A percentile compares a stretch with the other conserved stretches of the same genome.
Evolutionary conservation across 2,329 filamentous ascomycete genomes (phyloP).

Genomic region (Calonectria pseudoturangicola): DNA sequence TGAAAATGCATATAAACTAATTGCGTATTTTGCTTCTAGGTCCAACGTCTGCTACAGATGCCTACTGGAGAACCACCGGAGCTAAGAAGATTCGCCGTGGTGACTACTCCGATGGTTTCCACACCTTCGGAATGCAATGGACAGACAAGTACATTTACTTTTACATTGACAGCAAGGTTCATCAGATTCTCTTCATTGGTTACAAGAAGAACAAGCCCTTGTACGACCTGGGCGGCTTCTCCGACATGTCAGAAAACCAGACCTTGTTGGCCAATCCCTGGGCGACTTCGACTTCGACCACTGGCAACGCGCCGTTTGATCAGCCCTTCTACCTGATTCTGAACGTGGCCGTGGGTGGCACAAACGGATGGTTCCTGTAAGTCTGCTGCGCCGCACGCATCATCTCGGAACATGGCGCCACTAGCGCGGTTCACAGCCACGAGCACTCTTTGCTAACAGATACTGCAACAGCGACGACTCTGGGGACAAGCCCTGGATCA

Average conservation of each 20-base stretch:
- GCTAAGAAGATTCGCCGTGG: slow-evolving; percentile 55
- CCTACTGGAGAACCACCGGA: slow-evolving; percentile 60
- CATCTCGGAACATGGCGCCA: slow-evolving; percentile 16
- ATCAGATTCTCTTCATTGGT: slow-evolving; percentile 62
- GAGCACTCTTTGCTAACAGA: slow-evolving; percentile 1
- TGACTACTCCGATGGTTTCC: slow-evolving; percentile 64
- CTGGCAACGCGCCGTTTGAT: slow-evolving; percentile 70
- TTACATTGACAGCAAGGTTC: slow-evolving; percentile 68
- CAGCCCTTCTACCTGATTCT: slow-evolving; percentile 70
- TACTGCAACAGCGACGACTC: slow-evolving; percentile 60
- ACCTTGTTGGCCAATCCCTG: slow-evolving; percentile 67
- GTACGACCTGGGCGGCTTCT: slow-evolving; percentile 66
- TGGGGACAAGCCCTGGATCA: slow-evolving; percentile 68
- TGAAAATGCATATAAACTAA: too few species aligned
- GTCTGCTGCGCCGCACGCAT: slow-evolving; percentile 42
- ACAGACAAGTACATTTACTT: slow-evolving; percentile 71
- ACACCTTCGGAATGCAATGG: slow-evolving; percentile 74
- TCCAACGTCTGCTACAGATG: slow-evolving; percentile 53
- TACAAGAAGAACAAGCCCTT: slow-evolving; percentile 60
- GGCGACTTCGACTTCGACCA: slow-evolving; percentile 59
- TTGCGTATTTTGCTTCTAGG: slow-evolving; percentile 33
- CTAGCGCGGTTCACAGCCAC: background rate
- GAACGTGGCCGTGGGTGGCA: slow-evolving; percentile 70
- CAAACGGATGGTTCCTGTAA: slow-evolving; percentile 68
- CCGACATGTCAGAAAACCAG: slow-evolving; percentile 62